Evolutionary conservation across 306 rosid species (phyloP), one percentile per base, ranked within the genome.

Genomic region (Lotus japonicus): DNA sequence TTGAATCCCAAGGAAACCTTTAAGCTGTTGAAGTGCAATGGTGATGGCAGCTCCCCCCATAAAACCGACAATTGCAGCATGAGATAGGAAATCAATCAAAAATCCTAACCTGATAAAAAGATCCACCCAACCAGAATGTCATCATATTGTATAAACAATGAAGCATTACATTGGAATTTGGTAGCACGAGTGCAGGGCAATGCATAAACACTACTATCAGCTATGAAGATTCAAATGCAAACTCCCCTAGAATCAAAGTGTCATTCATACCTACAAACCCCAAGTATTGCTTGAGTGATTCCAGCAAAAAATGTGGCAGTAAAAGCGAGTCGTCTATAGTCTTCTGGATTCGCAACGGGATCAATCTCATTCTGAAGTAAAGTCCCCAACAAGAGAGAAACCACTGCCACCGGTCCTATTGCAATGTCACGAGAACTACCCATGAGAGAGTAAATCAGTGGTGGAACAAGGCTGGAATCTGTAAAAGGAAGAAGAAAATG

Each of bases 31-130:
- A 51, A 92, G 98, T 48, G 97, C 84, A 61, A 92, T 92, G 39
- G 98, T 89, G 80, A 92, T 90, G 44, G 98, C 98, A 60, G 98
- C 96, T 70, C 98, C 98, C 6, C 87, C 98, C 97, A 89, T 89
- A 76, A 92, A 92, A 23, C 98, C 98, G 7, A 92, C 98, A 64
- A 92, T 83, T 64, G 98, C 98, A 80, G 98, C 98, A 74, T 92
- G 98, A 39, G 98, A 92, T 57, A 89, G 84, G 82, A 90, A 92
- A 80, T 92, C 98, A 52, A 92, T 90, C 94, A 92, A 84, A 75
- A 92, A 90, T 35, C 98, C 98, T 79, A 92, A 73, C 83, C 98
- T 92, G 89, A 31, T 72, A 26, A 21, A 42, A 60, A 71, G 35
- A 18, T 23, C 58, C 57, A 52, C n/a, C 39, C 26, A n/a, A 17